These are phyloP conservation scores for Trypethelium eluteriae DNA, from an alignment of 495 filamentous ascomycete species.

Conservation along the genomic window DNA sequence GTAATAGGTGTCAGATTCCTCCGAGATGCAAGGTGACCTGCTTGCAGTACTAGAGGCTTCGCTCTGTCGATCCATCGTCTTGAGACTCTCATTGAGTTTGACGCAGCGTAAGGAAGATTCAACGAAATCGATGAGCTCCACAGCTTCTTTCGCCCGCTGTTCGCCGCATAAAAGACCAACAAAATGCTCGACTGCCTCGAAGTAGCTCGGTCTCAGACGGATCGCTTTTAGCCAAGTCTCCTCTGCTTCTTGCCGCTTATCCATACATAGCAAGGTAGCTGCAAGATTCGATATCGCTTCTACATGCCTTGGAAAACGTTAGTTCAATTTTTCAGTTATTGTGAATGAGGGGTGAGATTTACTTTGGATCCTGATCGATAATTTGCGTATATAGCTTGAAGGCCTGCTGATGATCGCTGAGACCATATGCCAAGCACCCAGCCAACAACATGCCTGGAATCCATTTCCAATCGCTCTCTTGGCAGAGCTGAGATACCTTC, in stretches of 20 bases:
- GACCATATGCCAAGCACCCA: conserved; percentile 86
- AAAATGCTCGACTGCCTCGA: conserved; percentile 95
- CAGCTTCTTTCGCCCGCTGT: conserved; percentile 75
- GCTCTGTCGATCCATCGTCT: conserved; percentile 47
- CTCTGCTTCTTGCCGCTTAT: conserved; percentile 76
- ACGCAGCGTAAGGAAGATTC: conserved; percentile 60
- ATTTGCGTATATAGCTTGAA: conserved; percentile 85
- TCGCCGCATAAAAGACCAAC: conserved; percentile 78
- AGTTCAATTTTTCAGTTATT: conserved; percentile 11
- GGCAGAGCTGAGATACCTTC: conserved; percentile 71
- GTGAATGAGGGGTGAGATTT: conserved; percentile 30
- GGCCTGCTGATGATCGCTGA: conserved; percentile 80
- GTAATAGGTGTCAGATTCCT: conserved; percentile 47
- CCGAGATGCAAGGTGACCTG: conserved; percentile 43
- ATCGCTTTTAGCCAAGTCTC: conserved; percentile 79
- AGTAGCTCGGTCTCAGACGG: conserved; percentile 75
- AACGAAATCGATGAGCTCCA: conserved; percentile 85
- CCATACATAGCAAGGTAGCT: conserved; percentile 75
- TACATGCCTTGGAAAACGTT: conserved; percentile 60
- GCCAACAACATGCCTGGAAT: conserved; percentile 90
- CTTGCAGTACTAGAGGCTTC: conserved; percentile 49
- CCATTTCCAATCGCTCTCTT: conserved; percentile 87
- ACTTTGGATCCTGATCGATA: conserved; percentile 71
- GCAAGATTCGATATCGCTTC: conserved; percentile 93
- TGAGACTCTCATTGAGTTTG: conserved; percentile 44